Evolutionary conservation across 202 grass and related monocot species (phyloP).

Genomic region (Digitaria exilis): DNA sequence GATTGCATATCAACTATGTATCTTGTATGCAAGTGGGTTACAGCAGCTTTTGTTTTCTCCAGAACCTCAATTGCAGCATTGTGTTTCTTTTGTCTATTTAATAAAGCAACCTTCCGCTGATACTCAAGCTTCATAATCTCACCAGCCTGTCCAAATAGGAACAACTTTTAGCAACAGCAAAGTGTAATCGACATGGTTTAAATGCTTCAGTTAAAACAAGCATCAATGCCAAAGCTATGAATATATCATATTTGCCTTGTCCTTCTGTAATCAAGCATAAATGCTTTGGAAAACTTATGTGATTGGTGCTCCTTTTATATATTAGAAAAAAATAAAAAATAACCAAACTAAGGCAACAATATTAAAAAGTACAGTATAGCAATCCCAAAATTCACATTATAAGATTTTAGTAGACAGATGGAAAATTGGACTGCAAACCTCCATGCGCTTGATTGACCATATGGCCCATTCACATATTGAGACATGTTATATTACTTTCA

Average conservation of each 20-base stretch:
- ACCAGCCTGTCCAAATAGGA: slow-evolving; percentile 65
- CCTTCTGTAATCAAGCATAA: slow-evolving; percentile 1
- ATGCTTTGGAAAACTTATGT: background rate
- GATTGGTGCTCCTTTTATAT: background rate
- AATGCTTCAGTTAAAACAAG: slow-evolving; percentile 23
- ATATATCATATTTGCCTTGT: background rate
- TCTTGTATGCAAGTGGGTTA: slow-evolving; percentile 96
- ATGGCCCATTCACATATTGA: background rate
- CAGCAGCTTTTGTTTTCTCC: slow-evolving; percentile 95
- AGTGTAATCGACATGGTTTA: slow-evolving; percentile 10
- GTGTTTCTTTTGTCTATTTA: slow-evolving; percentile 94
- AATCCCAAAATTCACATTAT: slow-evolving; percentile 10
- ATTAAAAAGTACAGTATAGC: background rate
- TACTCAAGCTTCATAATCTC: slow-evolving; percentile 99
- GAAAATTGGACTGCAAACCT: background rate
- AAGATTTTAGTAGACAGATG: background rate
- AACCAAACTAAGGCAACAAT: background rate
- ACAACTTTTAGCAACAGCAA: slow-evolving; percentile 18
- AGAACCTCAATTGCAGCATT: slow-evolving; percentile 71
- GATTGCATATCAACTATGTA: slow-evolving; percentile 99
- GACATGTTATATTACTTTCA: background rate
- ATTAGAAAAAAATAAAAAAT: background rate
- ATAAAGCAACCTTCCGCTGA: slow-evolving; percentile 88
- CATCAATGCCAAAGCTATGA: background rate
- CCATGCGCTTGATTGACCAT: slow-evolving; percentile 7